Evolutionary conservation across 768 basidiomycete genomes (phyloP).

Genomic region (Hygrocybe punicea): DNA sequence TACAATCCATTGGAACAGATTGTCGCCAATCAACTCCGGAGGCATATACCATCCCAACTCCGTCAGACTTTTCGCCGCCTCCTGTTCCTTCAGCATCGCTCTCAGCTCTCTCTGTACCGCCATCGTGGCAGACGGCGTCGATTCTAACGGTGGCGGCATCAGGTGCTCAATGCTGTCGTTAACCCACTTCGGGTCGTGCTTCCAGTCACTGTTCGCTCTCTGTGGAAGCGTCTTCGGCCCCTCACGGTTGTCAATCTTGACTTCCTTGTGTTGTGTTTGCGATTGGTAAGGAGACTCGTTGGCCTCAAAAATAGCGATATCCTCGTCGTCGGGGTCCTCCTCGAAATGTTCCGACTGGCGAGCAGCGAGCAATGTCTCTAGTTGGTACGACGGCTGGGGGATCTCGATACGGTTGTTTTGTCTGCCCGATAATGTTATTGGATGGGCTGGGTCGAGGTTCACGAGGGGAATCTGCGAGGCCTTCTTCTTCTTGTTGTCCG

Average conservation of each 20-base stretch:
- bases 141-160: constrained; percentile 59
- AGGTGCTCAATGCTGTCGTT: constrained; percentile 40
- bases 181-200: constrained; percentile 52
- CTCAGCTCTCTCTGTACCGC: constrained; percentile 62
- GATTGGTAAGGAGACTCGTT: constrained; percentile 16
- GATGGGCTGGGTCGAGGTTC: constrained; percentile 47
- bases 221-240: constrained; percentile 1
- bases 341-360: constrained; percentile 40
- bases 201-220: constrained; percentile 44
- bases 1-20: constrained; percentile 70
- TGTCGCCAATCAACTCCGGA: constrained; percentile 60
- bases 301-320: constrained; percentile 43
- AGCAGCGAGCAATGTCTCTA: constrained; percentile 46
- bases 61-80: constrained; percentile 28
- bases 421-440: constrained; percentile 35
- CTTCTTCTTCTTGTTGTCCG: constrained; percentile 19
- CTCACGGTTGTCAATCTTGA: constrained; percentile 18
- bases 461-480: constrained; percentile 38
- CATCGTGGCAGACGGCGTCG: constrained; percentile 51
- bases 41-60: constrained; percentile 73
- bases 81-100: constrained; percentile 59
- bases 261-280: constrained; percentile 11
- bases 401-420: constrained; percentile 42
- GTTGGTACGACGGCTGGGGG: constrained; percentile 55
- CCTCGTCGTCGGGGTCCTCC: constrained; percentile 50